Evolutionary conservation across 179 eudicot species (phyloP).

Genomic region (Camellia oleifera): DNA sequence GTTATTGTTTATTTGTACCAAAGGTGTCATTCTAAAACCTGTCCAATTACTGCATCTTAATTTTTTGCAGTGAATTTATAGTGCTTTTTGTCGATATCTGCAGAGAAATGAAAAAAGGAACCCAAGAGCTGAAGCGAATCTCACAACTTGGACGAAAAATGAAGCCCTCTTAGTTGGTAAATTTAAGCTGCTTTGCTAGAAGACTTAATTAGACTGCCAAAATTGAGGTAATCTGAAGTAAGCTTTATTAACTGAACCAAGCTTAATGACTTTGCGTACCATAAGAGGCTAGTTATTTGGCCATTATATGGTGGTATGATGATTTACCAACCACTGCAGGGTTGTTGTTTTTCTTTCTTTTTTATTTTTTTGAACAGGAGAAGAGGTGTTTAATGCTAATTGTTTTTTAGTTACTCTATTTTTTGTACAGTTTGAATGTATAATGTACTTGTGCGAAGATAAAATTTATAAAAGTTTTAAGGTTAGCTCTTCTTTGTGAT

Average conservation of each 20-base stretch:
- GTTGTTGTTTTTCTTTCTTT: not conserved
- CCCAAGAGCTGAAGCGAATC: slow-evolving; percentile 74
- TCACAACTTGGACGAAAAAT: slow-evolving; percentile 51
- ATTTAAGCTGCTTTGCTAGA: not conserved
- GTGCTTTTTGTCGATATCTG: slow-evolving; percentile 16
- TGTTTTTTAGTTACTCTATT: not conserved
- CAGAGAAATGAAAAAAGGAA: slow-evolving; percentile 74
- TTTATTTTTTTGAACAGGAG: not conserved
- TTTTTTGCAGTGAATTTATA: not conserved
- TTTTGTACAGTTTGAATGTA: not conserved
- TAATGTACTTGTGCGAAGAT: not conserved
- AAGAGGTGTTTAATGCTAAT: too few relatives aligned
- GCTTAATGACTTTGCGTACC: not conserved
- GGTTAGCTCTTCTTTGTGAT: too few relatives aligned
- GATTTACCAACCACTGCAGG: not conserved
- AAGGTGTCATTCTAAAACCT: slow-evolving; percentile 40
- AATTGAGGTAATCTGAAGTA: not conserved
- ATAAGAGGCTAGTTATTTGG: not conserved
- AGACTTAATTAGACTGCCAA: not conserved
- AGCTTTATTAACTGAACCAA: not conserved
- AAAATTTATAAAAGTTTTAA: too few relatives aligned
- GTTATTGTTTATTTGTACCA: slow-evolving; percentile 74
- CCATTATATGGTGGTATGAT: not conserved
- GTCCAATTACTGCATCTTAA: not conserved
- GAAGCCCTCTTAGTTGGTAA: slow-evolving; percentile 62